Base-by-base conservation (phyloP, 257 asterid species). In the Ajuga chamaepitys region DNA sequence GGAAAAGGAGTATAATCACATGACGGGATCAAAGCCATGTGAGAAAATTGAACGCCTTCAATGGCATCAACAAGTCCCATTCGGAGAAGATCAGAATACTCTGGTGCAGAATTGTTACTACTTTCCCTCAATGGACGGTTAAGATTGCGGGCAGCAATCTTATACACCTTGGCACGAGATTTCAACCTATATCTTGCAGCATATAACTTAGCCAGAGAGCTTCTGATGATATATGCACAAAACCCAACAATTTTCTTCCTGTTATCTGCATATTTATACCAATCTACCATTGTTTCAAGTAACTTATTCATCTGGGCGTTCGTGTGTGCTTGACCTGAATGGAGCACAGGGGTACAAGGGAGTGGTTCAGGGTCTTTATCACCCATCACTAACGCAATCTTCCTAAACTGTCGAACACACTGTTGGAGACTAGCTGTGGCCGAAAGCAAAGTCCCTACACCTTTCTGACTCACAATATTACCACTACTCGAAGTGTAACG, bases 291-390 rank as follows among this genome's bases (percentile, higher is more conserved):
- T 32, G 97, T 88, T 45, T 93, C 99, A 1, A 93, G 85, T 20
- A 89, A 78, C 78, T 93, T 93, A 50, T 93, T 93, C 99, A 93
- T 89, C 62, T 93, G 99, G 53, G 97, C 57, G 60, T 93, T 93
- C 45, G 96, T 87, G 76, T 93, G 99, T 16, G 97, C 99, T 76
- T 93, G 97, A 12, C 99, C 97, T 0, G 99, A 93, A 71, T 89
- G 89, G 38, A 87, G 95, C 99, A 93, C 88, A 18, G 97, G 96
- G 4, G 88, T 87, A 80, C 99, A 93, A 62, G 99, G 96, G 57
- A 89, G 78, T 4, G 99, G 99, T 75, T 93, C 97, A 1, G 99
- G 99, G 60, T 89, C 99, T 70, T 65, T 84, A 77, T 89, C 95
- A 16, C 99, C 99, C 73, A 87, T 89, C 69, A 93, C 86, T 8